Evolutionary conservation across 306 rosid genomes (phyloP), one percentile per base, ranked within the genome.

Genomic region (Prunus padus): DNA sequence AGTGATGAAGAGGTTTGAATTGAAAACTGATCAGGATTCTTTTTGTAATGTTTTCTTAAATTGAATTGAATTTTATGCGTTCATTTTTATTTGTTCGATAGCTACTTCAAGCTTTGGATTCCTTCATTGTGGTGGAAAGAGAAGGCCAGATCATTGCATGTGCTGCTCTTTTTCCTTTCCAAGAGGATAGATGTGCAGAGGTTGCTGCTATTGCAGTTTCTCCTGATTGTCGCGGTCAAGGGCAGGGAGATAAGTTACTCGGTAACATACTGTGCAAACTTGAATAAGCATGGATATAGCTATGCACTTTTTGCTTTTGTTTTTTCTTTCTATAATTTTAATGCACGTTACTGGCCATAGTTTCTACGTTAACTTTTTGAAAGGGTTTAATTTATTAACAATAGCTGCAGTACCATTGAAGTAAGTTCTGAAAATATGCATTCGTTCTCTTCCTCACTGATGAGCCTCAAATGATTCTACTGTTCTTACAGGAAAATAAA

Each of bases 91-190:
- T 51, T 77, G 50, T 80, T 70, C 25, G 61, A 57, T 82, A 96
- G 99, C 81, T 96, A 80, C 89, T 74, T 71, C 76, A 76, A 79
- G 44, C 92, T 11, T 47, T 96, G 89, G 84, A 89, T 72, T 85
- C 88, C 13, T 90, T 88, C 18, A 18, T 84, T 37, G 93, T 96
- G 65, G 87, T 96, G 80, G 98, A 92, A 84, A 87, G 99, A 87
- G 99, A 96, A 84, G 99, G 99, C 68, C 97, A 96, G 66, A 88
- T 96, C 79, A 90, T 92, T 83, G 99, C 98, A 5, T 96, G 97
- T 71, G 98, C 89, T 79, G 97, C 91, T 37, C 97, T 96, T 69
- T 82, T 89, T 69, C 98, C 96, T 73, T 92, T 78, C 89, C 80
- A 47, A 50, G 91, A 87, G 82, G 97, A 92, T 73, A 92, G 77